Percentiles rank a stretch among this genome's conserved stretches.
phyloP scores from a whole-genome alignment of 1,284 basidiomycete genomes.

The Leccinum pachyderme region DNA sequence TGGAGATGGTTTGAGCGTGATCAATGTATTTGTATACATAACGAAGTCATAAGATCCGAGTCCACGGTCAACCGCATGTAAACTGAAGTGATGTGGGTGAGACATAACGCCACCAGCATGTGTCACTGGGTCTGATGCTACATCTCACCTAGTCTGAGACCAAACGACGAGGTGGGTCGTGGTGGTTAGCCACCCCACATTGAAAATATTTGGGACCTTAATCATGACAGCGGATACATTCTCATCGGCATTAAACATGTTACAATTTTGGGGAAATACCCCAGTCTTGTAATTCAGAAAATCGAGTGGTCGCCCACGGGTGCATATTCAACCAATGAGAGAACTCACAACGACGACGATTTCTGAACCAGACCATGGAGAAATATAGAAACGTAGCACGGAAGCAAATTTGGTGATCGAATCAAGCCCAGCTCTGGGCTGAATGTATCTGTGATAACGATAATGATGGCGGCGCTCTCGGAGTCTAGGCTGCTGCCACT shows the following conservation, averaged over 20 bases:
- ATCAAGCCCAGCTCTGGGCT: neutral
- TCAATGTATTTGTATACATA: too few relatives aligned
- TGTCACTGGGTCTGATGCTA: neutral
- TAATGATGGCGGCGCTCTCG: neutral
- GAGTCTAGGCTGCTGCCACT: neutral
- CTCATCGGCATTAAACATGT: neutral
- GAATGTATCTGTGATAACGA: neutral
- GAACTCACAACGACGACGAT: neutral
- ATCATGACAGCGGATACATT: neutral
- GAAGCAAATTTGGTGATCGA: neutral
- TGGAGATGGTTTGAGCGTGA: too few relatives aligned
- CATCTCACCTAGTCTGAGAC: neutral
- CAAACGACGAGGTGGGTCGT: neutral
- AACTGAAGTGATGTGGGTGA: too few relatives aligned
- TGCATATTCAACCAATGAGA: neutral
- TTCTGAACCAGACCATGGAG: neutral
- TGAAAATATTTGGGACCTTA: neutral
- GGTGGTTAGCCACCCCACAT: neutral
- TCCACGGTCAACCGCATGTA: too few relatives aligned
- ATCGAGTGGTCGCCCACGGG: too few relatives aligned
- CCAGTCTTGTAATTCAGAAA: neutral
- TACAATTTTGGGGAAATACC: neutral
- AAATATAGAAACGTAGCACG: neutral
- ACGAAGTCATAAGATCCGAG: too few relatives aligned
- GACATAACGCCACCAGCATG: too few relatives aligned